These are phyloP conservation scores for Lentinula sp. DNA, from an alignment of 768 basidiomycete genomes.

Conservation along the genomic window DNA sequence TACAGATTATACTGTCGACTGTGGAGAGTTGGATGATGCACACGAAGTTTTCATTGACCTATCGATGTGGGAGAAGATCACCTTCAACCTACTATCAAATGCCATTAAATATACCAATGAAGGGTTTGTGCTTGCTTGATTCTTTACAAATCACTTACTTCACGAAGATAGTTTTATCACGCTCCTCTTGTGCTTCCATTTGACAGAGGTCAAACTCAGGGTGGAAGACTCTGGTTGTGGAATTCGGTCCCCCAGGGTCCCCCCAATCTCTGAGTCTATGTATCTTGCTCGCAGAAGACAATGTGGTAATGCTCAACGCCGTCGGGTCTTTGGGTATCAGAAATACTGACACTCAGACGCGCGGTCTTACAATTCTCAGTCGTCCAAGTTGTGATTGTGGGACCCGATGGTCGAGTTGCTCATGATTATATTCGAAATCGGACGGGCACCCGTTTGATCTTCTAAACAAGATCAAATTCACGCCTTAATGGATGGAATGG, in stretches of 20 bases:
- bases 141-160: no score
- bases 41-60: slow-evolving; percentile 3
- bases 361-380: slow-evolving; percentile 2
- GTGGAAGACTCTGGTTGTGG: slow-evolving; percentile 7
- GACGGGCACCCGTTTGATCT: slow-evolving; percentile 81
- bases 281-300: slow-evolving; percentile 6
- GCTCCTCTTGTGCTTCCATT: background rate
- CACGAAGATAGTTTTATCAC: background rate
- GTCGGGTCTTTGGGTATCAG: no score
- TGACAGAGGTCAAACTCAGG: background rate
- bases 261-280: background rate
- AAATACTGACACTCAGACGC: background rate
- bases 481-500: slow-evolving; percentile 99
- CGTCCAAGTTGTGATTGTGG: background rate
- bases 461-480: slow-evolving; percentile 99
- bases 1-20: slow-evolving; percentile 5
- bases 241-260: slow-evolving; percentile 1
- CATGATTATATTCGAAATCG: slow-evolving; percentile 4
- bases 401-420: slow-evolving; percentile 3
- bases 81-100: slow-evolving; percentile 5
- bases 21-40: slow-evolving; percentile 1
- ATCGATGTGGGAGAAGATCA: slow-evolving; percentile 9
- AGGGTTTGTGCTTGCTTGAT: background rate
- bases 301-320: background rate
- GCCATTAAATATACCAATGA: slow-evolving; percentile 5